phyloP scores from a whole-genome alignment of 129 eudicot species.

The Ambrosia trifida region DNA sequence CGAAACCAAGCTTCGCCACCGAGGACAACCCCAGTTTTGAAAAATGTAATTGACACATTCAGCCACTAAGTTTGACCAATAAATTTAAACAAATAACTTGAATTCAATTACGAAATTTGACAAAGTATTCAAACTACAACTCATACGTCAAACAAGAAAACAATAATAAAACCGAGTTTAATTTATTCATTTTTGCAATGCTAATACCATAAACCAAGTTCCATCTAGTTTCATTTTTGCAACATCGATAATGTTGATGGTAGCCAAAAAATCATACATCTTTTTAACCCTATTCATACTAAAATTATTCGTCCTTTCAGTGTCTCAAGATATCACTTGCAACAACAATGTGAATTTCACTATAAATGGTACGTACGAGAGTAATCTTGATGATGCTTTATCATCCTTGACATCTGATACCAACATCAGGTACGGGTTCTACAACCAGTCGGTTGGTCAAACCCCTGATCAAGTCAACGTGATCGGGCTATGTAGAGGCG shows the following conservation, averaged over 20 bases:
- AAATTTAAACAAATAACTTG: neutral
- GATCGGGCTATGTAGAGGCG: conserved; percentile 52
- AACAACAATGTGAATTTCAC: conserved; percentile 12
- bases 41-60: neutral
- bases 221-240: neutral
- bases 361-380: conserved; percentile 20
- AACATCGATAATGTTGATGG: conserved; percentile 18
- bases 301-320: neutral
- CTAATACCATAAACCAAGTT: neutral
- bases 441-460: conserved; percentile 32
- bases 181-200: neutral
- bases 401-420: conserved; percentile 25
- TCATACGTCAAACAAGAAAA: neutral
- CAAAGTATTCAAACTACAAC: neutral
- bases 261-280: neutral
- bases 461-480: conserved; percentile 38
- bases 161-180: neutral
- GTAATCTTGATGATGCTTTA: conserved; percentile 17
- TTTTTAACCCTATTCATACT: neutral
- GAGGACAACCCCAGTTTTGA: no score
- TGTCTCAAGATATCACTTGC: conserved; percentile 9
- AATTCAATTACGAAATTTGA: no score
- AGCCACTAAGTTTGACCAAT: conserved; percentile 5
- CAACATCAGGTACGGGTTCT: conserved; percentile 30
- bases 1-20: no score